phyloP scores from a whole-genome alignment of 257 asterid species.

The Coffea canephora region DNA sequence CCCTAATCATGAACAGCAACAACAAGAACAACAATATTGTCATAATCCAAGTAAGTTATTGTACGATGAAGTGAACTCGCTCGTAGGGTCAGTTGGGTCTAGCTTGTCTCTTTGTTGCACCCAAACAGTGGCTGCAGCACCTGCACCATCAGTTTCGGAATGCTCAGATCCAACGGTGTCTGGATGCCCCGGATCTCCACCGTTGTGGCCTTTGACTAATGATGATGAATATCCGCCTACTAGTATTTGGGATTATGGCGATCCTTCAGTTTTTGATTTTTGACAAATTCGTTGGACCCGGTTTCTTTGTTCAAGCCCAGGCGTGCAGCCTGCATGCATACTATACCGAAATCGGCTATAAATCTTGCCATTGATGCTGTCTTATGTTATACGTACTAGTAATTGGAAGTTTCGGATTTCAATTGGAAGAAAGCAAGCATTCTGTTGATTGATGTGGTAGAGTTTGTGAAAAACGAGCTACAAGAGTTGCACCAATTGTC shows the following conservation, averaged over 20 bases:
- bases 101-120: constrained; percentile 29
- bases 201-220: constrained; percentile 47
- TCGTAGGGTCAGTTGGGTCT: constrained; percentile 41
- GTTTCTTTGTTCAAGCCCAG: background rate
- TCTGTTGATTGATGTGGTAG: background rate
- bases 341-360: background rate
- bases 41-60: constrained; percentile 16
- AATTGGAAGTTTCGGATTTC: background rate
- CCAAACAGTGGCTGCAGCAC: constrained; percentile 27
- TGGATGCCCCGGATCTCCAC: constrained; percentile 34
- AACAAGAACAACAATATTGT: constrained; percentile 15
- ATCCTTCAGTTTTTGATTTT: constrained; percentile 69
- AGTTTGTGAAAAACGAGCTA: background rate
- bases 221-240: constrained; percentile 57
- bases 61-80: constrained; percentile 46
- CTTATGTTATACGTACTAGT: background rate
- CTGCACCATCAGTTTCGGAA: constrained; percentile 27
- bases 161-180: constrained; percentile 32
- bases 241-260: constrained; percentile 68
- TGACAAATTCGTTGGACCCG: constrained; percentile 18
- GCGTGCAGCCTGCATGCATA: background rate
- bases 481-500: background rate
- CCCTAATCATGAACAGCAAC: constrained; percentile 41
- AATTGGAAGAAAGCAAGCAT: background rate
- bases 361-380: background rate